Evolutionary conservation across 2,329 filamentous ascomycete genomes (phyloP).

Genomic region (Triangularia setosa): DNA sequence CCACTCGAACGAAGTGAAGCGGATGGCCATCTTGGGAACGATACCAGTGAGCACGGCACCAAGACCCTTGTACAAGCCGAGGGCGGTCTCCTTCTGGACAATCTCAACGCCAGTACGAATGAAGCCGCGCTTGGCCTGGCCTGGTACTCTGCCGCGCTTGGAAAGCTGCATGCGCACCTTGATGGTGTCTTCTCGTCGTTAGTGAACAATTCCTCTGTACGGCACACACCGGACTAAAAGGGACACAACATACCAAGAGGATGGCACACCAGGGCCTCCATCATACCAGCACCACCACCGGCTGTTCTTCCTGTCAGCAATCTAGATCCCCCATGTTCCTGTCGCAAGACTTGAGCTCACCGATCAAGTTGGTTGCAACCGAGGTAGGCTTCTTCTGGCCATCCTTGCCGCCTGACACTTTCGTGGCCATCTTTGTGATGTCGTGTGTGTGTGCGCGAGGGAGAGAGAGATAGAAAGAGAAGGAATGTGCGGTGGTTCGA

Average conservation of each 20-base stretch:
- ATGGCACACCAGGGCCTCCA: slow-evolving; percentile 96
- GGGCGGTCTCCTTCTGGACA: slow-evolving; percentile 80
- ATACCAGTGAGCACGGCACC: slow-evolving; percentile 95
- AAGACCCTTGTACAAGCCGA: slow-evolving; percentile 96
- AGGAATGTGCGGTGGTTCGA: slow-evolving; percentile 33
- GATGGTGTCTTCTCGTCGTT: slow-evolving; percentile 61
- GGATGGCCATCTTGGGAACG: slow-evolving; percentile 98
- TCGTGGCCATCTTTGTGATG: slow-evolving; percentile 37
- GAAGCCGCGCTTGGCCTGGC: slow-evolving; percentile 84
- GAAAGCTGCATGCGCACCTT: slow-evolving; percentile 99
- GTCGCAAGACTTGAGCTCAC: slow-evolving; percentile 47
- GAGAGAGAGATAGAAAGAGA: not conserved
- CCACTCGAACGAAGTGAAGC: slow-evolving; percentile 93
- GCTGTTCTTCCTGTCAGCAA: slow-evolving; percentile 49
- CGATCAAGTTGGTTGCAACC: slow-evolving; percentile 85
- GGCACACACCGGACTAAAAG: not conserved
- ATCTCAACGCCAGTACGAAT: slow-evolving; percentile 82
- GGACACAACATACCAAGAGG: slow-evolving; percentile 64
- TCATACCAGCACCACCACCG: slow-evolving; percentile 96
- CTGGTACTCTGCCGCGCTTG: slow-evolving; percentile 74
- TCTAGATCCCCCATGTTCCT: not conserved
- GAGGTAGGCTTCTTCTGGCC: slow-evolving; percentile 77
- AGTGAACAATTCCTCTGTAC: slow-evolving; percentile 2
- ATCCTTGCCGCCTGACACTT: slow-evolving; percentile 36
- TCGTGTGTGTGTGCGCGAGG: slow-evolving; percentile 5